Base-by-base conservation (phyloP, 257 asterid genomes). In the Nicotiana benthamiana region DNA sequence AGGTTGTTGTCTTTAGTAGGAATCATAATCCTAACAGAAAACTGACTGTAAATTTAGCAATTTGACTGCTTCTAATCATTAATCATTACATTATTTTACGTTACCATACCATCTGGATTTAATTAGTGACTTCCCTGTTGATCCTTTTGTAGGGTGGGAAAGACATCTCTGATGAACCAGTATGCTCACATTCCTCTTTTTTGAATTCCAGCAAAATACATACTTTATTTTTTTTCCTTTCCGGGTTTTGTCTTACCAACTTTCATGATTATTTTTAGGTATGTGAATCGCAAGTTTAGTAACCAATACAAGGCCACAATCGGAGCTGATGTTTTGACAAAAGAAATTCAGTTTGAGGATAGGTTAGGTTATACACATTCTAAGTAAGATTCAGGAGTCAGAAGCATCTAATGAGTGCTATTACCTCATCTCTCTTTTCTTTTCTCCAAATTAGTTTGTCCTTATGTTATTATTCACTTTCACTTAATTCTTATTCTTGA, bases 301-400 rank as follows among this genome's bases (percentile, higher is more conserved):
- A 88, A 88, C 63, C 90, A 88, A 83, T 88, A 88, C 72, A 86
- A 88, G 67, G 90, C 91, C 18, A 88, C 90, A 12, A 88, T 86
- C 67, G 89, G 88, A 10, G 91, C 88, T 63, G 89, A 86, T 86
- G 86, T 86, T 84, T 62, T 88, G 77, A 86, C 88, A 15, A 88
- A 88, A 78, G 91, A 88, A 80, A 84, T 88, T 63, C 89, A 88
- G 16, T 86, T 88, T 85, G 90, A 88, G 81, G 90, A 88, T 28
- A 82, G 90, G 83, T 75, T 28, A 82, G 90, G 83, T 75, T 88
- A 52, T 88, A 86, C 76, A 88, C 89, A n/a, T 85, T 88, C 82
- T 90, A 86, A 88, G 91, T 88, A 43, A 51, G 80, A 65, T 60
- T 61, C 8, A 26, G 6, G 57, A 26, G 9, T 18, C 18, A 24